These are phyloP conservation scores for Botrytis cinerea DNA, from an alignment of 2,329 filamentous ascomycete species.

Conservation along the genomic window DNA sequence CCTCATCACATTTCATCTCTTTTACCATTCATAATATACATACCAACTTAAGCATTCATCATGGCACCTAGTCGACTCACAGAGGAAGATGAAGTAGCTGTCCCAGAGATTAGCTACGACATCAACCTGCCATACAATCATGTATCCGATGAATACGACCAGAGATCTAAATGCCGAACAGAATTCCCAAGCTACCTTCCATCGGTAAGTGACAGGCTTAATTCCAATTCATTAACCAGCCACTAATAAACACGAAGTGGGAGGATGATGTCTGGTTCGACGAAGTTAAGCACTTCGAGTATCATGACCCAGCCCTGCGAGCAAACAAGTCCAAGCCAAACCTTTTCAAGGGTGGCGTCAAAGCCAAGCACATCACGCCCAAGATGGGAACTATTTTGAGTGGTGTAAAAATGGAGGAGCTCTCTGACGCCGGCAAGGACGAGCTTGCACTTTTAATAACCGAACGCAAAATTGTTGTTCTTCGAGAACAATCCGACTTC, in stretches of 20 bases:
- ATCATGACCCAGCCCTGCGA: constrained; percentile 49
- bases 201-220: constrained; percentile 30
- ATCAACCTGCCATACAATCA: constrained; percentile 52
- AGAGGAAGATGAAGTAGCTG: constrained; percentile 28
- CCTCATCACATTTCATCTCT: constrained; percentile 11
- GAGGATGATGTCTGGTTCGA: constrained; percentile 49
- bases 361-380: constrained; percentile 58
- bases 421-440: constrained; percentile 45
- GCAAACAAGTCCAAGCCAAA: constrained; percentile 65
- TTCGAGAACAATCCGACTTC: constrained; percentile 53
- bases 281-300: constrained; percentile 48
- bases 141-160: constrained; percentile 43
- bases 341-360: constrained; percentile 59
- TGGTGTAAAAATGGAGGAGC: constrained; percentile 45
- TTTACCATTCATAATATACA: not conserved
- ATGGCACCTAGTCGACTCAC: constrained; percentile 34
- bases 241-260: constrained; percentile 39
- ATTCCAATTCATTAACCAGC: not conserved
- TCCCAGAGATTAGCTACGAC: constrained; percentile 44
- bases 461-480: constrained; percentile 47
- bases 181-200: constrained; percentile 50
- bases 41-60: constrained; percentile 1
- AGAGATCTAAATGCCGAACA: constrained; percentile 43
- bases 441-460: constrained; percentile 48
- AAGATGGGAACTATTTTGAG: constrained; percentile 47